Conservation (phyloP, 257 asterid species). For the Solanum pimpinellifolium region DNA sequence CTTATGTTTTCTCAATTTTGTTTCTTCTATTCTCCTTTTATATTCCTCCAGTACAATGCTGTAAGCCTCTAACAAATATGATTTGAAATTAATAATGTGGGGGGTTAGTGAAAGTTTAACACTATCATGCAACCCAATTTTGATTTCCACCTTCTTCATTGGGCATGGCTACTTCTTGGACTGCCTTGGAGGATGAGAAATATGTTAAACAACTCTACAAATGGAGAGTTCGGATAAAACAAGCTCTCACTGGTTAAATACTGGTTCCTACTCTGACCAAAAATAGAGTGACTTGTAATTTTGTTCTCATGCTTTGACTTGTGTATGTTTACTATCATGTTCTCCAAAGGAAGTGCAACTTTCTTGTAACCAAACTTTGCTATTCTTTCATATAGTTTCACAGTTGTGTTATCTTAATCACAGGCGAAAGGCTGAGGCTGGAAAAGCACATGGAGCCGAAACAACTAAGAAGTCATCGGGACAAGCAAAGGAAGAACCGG, state of each 20-base stretch:
- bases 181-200: not conserved
- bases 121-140: not conserved
- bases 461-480: constrained; percentile 7
- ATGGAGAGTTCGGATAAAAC: not conserved
- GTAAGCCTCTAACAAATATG: not conserved
- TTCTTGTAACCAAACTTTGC: not conserved
- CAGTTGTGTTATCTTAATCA: not conserved
- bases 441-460: constrained; percentile 16
- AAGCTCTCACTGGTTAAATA: not conserved
- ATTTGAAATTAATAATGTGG: not conserved
- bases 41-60: not conserved
- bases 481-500: constrained; percentile 2
- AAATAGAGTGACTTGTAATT: not conserved
- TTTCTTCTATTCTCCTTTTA: not conserved
- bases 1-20: not conserved
- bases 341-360: not conserved
- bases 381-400: not conserved
- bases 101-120: not conserved
- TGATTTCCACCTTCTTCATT: not conserved
- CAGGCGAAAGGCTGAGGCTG: constrained; percentile 29
- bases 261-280: not conserved
- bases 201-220: not conserved
- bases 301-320: not conserved
- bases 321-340: not conserved
- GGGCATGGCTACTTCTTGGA: not conserved